Conservation (phyloP, 345 rosid genomes). For the Moricandia moricandioides region DNA sequence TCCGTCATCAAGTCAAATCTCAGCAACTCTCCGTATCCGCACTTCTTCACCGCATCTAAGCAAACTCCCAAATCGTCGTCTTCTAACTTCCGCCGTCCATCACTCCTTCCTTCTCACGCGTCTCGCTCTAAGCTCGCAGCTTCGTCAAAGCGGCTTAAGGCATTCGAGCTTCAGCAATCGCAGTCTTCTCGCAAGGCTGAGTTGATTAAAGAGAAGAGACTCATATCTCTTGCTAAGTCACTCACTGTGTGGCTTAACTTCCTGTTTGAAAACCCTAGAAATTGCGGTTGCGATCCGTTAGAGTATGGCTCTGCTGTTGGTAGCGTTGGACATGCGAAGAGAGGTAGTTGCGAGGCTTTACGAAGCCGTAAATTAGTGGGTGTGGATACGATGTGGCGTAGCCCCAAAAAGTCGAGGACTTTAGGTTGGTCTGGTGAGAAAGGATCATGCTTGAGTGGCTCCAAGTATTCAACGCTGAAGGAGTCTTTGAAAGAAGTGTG, state of each 20-base stretch:
- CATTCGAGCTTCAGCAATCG: conserved; percentile 44
- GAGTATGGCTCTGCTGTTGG: not conserved
- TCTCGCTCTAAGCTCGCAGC: conserved; percentile 34
- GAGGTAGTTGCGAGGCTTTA: conserved; percentile 43
- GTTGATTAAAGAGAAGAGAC: conserved; percentile 54
- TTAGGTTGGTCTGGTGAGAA: conserved; percentile 48
- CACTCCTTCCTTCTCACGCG: conserved; percentile 31
- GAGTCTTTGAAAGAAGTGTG: conserved; percentile 69
- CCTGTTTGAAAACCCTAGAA: conserved; percentile 61
- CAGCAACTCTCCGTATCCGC: conserved; percentile 48
- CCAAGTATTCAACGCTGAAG: conserved; percentile 43
- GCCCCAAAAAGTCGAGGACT: conserved; percentile 63
- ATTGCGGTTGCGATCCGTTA: conserved; percentile 56
- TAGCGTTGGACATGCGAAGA: conserved; percentile 43
- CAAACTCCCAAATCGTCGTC: conserved; percentile 49
- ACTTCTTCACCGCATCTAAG: conserved; percentile 66
- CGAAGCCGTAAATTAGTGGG: conserved; percentile 32
- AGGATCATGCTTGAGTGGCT: conserved; percentile 34
- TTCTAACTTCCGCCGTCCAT: conserved; percentile 36
- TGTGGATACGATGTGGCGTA: conserved; percentile 51
- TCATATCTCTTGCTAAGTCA: conserved; percentile 67
- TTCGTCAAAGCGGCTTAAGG: conserved; percentile 55
- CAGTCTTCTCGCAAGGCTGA: conserved; percentile 56
- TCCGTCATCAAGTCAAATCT: conserved; percentile 27
- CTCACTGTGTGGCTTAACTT: conserved; percentile 88